These are phyloP conservation scores for Termitomyces sp. DNA, from an alignment of 768 basidiomycete species.

Conservation along the genomic window DNA sequence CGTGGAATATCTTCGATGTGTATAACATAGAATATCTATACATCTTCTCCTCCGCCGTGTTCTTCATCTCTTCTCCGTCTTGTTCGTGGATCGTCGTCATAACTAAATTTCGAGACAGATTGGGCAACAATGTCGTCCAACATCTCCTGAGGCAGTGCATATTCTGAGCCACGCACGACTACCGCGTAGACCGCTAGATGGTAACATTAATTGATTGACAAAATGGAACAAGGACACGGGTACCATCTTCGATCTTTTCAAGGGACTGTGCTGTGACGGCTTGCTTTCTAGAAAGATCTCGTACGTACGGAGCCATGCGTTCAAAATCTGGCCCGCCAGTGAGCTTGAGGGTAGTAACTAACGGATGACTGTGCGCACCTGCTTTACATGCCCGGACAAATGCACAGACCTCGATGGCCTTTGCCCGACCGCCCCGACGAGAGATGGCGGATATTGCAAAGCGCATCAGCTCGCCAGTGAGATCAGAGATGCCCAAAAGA, in stretches of 20 bases:
- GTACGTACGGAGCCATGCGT: conserved; percentile 62
- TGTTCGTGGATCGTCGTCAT: conserved; percentile 1
- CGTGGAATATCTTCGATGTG: background rate
- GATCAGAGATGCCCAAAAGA: conserved; percentile 86
- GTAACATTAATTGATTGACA: background rate
- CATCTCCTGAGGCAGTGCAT: conserved; percentile 62
- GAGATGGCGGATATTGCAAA: conserved; percentile 84
- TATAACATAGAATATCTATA: background rate
- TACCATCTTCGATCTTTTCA: conserved; percentile 93
- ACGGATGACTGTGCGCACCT: conserved; percentile 34
- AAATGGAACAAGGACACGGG: conserved; percentile 9
- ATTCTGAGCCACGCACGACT: conserved; percentile 69
- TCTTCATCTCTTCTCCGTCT: conserved; percentile 17
- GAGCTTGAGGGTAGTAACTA: conserved; percentile 2
- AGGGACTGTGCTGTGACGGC: conserved; percentile 82
- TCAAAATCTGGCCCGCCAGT: conserved; percentile 62
- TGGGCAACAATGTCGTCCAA: conserved; percentile 66
- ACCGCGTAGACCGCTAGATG: conserved; percentile 67
- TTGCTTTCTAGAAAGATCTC: conserved; percentile 84
- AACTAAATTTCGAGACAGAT: conserved; percentile 32
- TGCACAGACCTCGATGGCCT: conserved; percentile 58
- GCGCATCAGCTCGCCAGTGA: conserved; percentile 97
- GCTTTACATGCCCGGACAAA: conserved; percentile 77
- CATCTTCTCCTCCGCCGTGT: conserved; percentile 17
- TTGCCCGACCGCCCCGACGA: conserved; percentile 58